Percentiles rank a stretch among this genome's conserved stretches.
Conservation (phyloP, 176 grass and related monocot genomes). For the Musa schizocarpa region DNA sequence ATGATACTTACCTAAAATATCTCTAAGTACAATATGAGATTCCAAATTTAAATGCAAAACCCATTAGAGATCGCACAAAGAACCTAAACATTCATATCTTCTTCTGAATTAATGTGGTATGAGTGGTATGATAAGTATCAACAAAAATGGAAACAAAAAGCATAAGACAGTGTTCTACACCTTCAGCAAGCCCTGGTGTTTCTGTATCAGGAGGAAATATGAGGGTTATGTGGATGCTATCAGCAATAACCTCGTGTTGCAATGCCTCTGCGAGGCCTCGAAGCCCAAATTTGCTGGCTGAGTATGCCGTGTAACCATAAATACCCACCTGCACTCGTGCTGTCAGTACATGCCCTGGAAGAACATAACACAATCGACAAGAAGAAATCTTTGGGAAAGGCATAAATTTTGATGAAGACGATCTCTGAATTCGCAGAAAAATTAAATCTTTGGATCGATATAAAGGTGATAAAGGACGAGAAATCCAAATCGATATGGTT, state of each 20-base stretch:
- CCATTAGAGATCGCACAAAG: background rate
- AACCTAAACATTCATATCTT: background rate
- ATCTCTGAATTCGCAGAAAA: no score
- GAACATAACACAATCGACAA: no score
- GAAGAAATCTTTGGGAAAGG: background rate
- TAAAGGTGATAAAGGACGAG: no score
- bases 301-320: constrained; percentile 80
- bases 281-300: constrained; percentile 82
- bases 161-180: constrained; percentile 20
- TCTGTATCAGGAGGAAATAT: constrained; percentile 84
- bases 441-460: no score
- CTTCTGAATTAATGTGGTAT: background rate
- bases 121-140: background rate
- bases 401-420: no score
- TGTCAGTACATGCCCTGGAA: no score
- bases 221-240: constrained; percentile 57
- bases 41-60: no score
- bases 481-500: no score
- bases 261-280: constrained; percentile 61
- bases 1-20: no score
- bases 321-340: constrained; percentile 35
- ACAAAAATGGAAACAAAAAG: background rate
- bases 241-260: constrained; percentile 34
- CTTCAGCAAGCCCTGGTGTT: constrained; percentile 67
- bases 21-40: no score